These are phyloP conservation scores for Trichosporon faecale DNA, from an alignment of 1,284 basidiomycete species.

Conservation along the genomic window DNA sequence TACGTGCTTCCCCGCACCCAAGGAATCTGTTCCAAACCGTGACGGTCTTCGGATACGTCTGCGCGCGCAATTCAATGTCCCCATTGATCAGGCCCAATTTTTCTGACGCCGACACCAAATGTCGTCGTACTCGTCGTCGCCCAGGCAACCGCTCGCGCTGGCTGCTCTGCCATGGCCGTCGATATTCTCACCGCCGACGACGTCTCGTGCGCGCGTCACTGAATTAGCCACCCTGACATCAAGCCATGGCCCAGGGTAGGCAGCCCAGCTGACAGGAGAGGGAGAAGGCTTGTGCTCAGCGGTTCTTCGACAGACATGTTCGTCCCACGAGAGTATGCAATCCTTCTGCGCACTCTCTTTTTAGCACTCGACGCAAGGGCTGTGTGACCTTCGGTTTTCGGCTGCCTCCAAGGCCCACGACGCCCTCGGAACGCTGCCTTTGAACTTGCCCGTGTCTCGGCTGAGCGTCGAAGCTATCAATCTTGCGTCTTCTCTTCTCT, in stretches of 20 bases:
- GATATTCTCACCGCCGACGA: background rate
- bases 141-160: background rate
- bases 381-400: background rate
- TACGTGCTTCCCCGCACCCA: background rate
- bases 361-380: background rate
- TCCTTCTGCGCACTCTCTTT: background rate
- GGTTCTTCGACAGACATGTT: background rate
- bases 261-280: background rate
- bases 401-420: background rate
- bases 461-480: background rate
- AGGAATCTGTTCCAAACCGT: background rate
- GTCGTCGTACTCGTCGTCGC: conserved; percentile 1
- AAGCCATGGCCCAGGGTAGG: background rate
- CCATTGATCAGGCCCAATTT: background rate
- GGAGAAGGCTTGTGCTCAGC: background rate
- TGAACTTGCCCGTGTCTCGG: background rate
- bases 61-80: background rate
- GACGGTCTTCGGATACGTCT: background rate
- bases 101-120: background rate
- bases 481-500: background rate
- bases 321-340: background rate
- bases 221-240: background rate
- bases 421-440: background rate
- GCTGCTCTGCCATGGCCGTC: background rate
- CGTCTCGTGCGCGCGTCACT: background rate